These are phyloP conservation scores for Chlorella sp. DNA, from an alignment of 139 green algal genomes.

Conservation along the genomic window DNA sequence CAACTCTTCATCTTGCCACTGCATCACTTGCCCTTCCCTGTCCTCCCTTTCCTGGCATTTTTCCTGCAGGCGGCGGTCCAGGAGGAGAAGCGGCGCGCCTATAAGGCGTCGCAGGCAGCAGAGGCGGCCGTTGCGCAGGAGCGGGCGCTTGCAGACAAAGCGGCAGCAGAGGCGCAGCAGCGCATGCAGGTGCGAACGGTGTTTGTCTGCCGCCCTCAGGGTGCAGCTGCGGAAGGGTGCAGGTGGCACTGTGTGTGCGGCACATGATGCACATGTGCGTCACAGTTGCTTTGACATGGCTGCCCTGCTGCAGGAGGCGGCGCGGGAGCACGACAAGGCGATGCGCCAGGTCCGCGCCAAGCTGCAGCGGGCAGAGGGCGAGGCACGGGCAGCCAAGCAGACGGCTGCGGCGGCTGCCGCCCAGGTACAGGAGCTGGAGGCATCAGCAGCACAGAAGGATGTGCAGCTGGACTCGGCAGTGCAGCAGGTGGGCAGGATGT, in stretches of 20 bases:
- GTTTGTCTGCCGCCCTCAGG: neutral
- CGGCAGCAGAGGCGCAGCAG: slow-evolving; percentile 6
- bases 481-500: slow-evolving; percentile 13
- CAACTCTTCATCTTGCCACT: too few species aligned
- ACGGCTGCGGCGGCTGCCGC: neutral
- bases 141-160: slow-evolving; percentile 4
- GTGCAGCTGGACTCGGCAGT: slow-evolving; percentile 31
- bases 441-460: neutral
- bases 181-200: slow-evolving; percentile 3
- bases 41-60: too few species aligned
- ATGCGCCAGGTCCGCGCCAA: slow-evolving; percentile 34
- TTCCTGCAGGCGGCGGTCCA: slow-evolving; percentile 1
- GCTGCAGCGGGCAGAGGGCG: slow-evolving; percentile 32
- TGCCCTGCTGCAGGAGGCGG: neutral
- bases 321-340: slow-evolving; percentile 19
- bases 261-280: too few species aligned
- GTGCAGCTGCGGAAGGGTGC: too few species aligned
- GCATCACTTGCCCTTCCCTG: too few species aligned
- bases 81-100: slow-evolving; percentile 24
- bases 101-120: neutral
- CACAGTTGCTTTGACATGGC: too few species aligned
- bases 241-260: too few species aligned
- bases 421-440: slow-evolving; percentile 20
- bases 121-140: slow-evolving; percentile 24
- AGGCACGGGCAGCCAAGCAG: slow-evolving; percentile 2